Conservation (phyloP, 768 basidiomycete species). For the Scleroderma bovista region DNA sequence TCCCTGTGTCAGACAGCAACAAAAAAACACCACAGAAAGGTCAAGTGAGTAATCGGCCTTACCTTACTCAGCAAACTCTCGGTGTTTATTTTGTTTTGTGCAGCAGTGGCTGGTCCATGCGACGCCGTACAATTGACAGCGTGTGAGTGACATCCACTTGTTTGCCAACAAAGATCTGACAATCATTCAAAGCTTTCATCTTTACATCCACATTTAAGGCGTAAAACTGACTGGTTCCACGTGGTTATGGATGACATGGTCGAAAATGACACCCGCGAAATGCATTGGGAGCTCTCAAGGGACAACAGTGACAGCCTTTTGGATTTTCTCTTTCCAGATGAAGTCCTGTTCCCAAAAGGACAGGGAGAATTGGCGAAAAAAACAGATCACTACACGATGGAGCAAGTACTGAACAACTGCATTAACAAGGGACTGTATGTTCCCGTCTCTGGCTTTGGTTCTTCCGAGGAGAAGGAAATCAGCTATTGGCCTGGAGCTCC, state of each 20-base stretch:
- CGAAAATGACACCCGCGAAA: background rate
- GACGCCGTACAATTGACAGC: background rate
- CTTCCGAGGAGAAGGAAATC: background rate
- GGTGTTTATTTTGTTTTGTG: background rate
- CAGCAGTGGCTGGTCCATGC: background rate
- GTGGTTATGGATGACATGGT: background rate
- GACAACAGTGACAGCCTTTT: background rate
- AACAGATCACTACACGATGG: background rate
- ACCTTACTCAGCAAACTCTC: background rate
- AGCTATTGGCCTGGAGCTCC: background rate
- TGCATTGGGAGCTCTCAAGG: background rate
- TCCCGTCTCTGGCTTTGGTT: too few species aligned
- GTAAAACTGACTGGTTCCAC: background rate
- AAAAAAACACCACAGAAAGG: background rate
- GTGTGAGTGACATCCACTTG: background rate
- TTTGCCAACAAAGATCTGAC: background rate
- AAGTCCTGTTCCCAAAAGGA: background rate
- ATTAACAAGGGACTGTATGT: background rate
- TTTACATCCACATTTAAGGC: background rate
- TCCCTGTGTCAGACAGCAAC: background rate
- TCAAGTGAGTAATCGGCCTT: background rate
- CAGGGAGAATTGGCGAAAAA: background rate
- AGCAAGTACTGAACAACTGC: background rate
- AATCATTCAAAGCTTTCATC: background rate
- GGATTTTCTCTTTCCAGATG: slow-evolving; percentile 1